These are phyloP conservation scores for Daldinia sp. DNA, from an alignment of 2,329 filamentous ascomycete genomes.

Conservation along the genomic window DNA sequence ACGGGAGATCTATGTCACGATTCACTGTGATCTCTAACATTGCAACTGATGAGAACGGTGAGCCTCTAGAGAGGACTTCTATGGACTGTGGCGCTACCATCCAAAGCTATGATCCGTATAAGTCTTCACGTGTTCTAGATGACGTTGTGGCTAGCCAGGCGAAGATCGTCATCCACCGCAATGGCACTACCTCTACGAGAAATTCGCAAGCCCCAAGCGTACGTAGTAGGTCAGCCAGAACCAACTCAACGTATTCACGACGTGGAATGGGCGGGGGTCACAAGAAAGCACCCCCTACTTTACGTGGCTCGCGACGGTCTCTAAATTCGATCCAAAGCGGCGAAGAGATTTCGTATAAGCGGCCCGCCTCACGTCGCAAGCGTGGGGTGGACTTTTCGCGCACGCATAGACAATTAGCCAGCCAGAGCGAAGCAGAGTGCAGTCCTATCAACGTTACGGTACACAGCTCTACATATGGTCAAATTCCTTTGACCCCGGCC, in stretches of 20 bases:
- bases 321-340: conserved; percentile 60
- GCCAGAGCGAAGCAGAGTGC: conserved; percentile 23
- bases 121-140: conserved; percentile 66
- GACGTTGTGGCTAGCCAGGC: conserved; percentile 65
- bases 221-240: conserved; percentile 49
- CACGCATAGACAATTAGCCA: conserved; percentile 50
- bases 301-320: conserved; percentile 52
- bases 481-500: conserved; percentile 37
- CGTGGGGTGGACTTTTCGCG: conserved; percentile 65
- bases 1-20: conserved; percentile 63
- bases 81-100: conserved; percentile 54
- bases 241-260: conserved; percentile 45
- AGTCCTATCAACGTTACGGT: conserved; percentile 43
- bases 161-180: conserved; percentile 74
- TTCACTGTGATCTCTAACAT: conserved; percentile 73
- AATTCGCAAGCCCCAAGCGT: conserved; percentile 43
- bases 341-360: conserved; percentile 53
- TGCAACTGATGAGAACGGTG: conserved; percentile 56
- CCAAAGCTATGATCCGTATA: conserved; percentile 84
- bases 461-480: conserved; percentile 42
- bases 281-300: conserved; percentile 42
- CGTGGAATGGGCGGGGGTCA: conserved; percentile 39
- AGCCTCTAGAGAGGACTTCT: conserved; percentile 47
- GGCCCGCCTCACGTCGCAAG: conserved; percentile 57
- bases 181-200: conserved; percentile 48